These are phyloP conservation scores for Chlamydomonas reinhardtii DNA, from an alignment of 163 green algal species.

Conservation along the genomic window DNA sequence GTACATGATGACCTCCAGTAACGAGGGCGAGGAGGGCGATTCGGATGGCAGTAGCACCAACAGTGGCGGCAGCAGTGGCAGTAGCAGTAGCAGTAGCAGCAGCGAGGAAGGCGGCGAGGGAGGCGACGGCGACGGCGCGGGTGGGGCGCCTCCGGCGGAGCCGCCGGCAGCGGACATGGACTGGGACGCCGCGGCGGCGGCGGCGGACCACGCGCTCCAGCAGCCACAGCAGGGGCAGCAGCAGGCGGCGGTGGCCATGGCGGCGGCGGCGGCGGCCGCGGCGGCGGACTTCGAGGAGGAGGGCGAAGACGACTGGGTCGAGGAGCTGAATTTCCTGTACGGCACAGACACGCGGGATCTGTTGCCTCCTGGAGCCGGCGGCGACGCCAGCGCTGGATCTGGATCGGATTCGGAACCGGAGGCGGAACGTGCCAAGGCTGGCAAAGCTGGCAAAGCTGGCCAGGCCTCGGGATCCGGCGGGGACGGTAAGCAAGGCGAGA, in stretches of 20 bases:
- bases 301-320: constrained; percentile 16
- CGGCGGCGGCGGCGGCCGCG: background rate
- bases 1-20: background rate
- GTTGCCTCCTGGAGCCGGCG: background rate
- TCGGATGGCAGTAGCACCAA: background rate
- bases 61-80: background rate
- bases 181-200: background rate
- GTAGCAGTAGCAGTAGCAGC: background rate
- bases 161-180: background rate
- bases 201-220: background rate
- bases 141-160: background rate
- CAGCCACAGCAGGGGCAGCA: background rate
- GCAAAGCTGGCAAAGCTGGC: too few species aligned
- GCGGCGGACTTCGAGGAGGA: background rate
- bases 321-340: constrained; percentile 39
- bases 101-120: background rate
- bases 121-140: background rate
- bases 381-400: background rate
- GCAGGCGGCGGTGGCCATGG: background rate
- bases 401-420: too few species aligned
- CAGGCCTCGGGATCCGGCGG: background rate
- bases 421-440: too few species aligned
- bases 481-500: background rate
- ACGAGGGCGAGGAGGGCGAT: background rate
- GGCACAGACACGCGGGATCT: constrained; percentile 14